Percentiles rank a stretch among this genome's conserved stretches.
phyloP scores from a whole-genome alignment of 176 grass and related monocot genomes.

The Urochloa ruziziensis region DNA sequence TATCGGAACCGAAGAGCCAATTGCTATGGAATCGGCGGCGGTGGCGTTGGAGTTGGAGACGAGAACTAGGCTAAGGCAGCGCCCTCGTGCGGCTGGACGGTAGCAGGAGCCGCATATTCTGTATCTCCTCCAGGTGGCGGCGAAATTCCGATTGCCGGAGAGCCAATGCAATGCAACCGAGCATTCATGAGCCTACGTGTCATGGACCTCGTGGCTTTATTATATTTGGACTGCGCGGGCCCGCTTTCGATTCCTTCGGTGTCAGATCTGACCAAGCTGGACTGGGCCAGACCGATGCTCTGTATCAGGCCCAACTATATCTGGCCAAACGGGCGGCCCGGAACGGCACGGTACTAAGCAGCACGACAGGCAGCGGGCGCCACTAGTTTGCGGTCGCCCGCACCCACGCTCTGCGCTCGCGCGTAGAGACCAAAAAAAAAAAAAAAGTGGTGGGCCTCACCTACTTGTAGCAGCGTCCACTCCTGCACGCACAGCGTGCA shows the following conservation, averaged over 20 bases:
- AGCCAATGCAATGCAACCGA: neutral
- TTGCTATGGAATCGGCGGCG: neutral
- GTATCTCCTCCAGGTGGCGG: neutral
- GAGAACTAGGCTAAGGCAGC: neutral
- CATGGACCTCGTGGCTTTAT: neutral
- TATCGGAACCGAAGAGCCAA: neutral
- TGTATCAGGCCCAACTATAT: neutral
- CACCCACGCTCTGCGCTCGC: no score
- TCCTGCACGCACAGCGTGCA: no score
- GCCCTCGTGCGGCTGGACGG: neutral
- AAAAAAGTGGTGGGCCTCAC: no score
- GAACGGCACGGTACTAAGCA: no score
- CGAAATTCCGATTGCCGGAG: neutral
- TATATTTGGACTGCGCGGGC: neutral
- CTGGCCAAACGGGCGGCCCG: no score
- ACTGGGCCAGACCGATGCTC: neutral
- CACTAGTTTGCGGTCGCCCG: no score
- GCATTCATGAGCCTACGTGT: constrained; percentile 15
- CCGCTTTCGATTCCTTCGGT: neutral
- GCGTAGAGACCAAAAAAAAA: no score
- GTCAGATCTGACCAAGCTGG: neutral
- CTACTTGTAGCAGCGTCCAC: no score
- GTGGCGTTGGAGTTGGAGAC: neutral
- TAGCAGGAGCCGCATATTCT: no score
- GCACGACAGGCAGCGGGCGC: no score